Conservation (phyloP, 176 grass and related monocot genomes). For the Lolium perenne region DNA sequence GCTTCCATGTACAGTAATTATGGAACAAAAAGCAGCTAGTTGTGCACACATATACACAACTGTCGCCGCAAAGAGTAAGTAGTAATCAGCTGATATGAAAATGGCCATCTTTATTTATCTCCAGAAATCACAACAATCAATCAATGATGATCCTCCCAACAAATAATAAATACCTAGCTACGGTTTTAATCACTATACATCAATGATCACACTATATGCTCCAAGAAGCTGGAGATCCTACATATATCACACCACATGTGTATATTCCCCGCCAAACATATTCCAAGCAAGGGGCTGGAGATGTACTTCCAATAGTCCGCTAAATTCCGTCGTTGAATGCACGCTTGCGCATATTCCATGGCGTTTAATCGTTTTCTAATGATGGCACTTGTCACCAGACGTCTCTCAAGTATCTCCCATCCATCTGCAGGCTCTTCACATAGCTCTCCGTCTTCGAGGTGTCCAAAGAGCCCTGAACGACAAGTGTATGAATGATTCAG, state of each 20-base stretch:
- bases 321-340: not conserved
- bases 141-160: slow-evolving; percentile 4
- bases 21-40: no score
- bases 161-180: slow-evolving; percentile 34
- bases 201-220: not conserved
- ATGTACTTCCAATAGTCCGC: not conserved
- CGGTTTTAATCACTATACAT: not conserved
- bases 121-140: slow-evolving; percentile 33
- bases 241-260: not conserved
- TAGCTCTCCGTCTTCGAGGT: slow-evolving; percentile 77
- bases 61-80: not conserved
- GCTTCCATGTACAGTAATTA: no score
- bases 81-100: not conserved
- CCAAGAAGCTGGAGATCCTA: not conserved
- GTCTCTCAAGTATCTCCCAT: slow-evolving; percentile 95
- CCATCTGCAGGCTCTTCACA: slow-evolving; percentile 85
- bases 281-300: not conserved
- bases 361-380: not conserved
- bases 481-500: not conserved
- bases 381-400: slow-evolving; percentile 59
- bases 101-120: slow-evolving; percentile 1
- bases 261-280: slow-evolving; percentile 9
- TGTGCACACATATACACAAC: not conserved
- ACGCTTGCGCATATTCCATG: not conserved
- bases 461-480: slow-evolving; percentile 84